Evolutionary conservation across 2,329 filamentous ascomycete species (phyloP), one percentile per base, ranked within the genome.

Genomic region (Aspergillaceae sp.): DNA sequence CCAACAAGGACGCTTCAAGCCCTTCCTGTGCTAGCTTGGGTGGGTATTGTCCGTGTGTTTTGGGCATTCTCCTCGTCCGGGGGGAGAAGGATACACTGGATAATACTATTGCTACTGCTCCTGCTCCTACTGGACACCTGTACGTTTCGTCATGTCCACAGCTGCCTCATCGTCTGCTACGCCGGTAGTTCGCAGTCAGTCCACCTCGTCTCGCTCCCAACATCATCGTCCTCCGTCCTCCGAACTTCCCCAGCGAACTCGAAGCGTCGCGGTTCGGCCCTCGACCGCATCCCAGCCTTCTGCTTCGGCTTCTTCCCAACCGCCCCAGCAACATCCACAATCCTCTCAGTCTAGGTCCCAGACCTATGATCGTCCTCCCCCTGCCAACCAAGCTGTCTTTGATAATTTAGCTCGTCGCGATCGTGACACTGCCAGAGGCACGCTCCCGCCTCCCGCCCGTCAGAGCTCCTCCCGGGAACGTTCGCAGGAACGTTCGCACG

Each of bases 381-480:
- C 64, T 42, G 64, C 63, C 47, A 74, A 70, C 59, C 73, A 68
- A 56, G 64, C 66, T 42, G 69, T 71, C 40, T 70, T 80, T 40
- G 70, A 70, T 47, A 72, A 70, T 61, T 74, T 78, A 56, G 73
- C 75, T 47, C 80, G 84, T 59, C 76, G 83, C 65, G 86, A 92
- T 68, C 83, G 82, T 73, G 87, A 91, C 69, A 77, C 82, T 57
- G 74, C 77, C 58, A 83, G 83, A 72, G 67, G 86, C 71, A 77
- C 79, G 58, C 73, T 77, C 45, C 71, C 79, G 34, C 56, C 67
- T 44, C 66, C 70, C 55, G 76, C 74, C 68, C 80, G 78, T 45
- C 77, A 81, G 69, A 82, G 76, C 70, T 75, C 79, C 49, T 84
- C 81, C 57, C 77, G 76, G 63, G 84, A 87, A 59, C 74, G 76